Conservation (phyloP, 116 monocot species). For the Trichopus zeylanicus region DNA sequence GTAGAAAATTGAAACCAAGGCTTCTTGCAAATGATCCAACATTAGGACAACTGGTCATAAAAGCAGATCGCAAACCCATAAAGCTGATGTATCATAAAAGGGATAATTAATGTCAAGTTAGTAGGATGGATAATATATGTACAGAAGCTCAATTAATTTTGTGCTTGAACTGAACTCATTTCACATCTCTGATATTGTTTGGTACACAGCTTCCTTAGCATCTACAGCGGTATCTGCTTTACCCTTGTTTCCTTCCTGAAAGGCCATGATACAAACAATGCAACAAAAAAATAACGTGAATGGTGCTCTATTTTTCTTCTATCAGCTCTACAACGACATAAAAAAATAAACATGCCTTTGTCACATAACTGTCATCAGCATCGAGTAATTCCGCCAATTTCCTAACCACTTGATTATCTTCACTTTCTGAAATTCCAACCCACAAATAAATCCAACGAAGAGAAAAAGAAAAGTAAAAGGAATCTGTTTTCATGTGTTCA, state of each 20-base stretch:
- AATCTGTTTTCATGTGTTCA: no score
- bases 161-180: background rate
- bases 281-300: background rate
- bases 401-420: slow-evolving; percentile 35
- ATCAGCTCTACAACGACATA: background rate
- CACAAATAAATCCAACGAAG: background rate
- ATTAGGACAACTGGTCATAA: slow-evolving; percentile 36
- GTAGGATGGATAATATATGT: background rate
- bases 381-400: slow-evolving; percentile 87
- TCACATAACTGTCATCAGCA: slow-evolving; percentile 52
- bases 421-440: slow-evolving; percentile 39
- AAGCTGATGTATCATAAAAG: slow-evolving; percentile 45
- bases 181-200: slow-evolving; percentile 59
- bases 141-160: no score
- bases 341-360: slow-evolving; percentile 25
- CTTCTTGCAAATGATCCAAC: slow-evolving; percentile 51
- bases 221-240: slow-evolving; percentile 7
- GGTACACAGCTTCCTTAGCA: slow-evolving; percentile 16
- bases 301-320: background rate
- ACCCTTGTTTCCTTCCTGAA: slow-evolving; percentile 26
- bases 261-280: slow-evolving; percentile 7
- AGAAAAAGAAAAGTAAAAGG: background rate
- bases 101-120: background rate
- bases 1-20: slow-evolving; percentile 52
- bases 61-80: slow-evolving; percentile 83